Conservation (phyloP, 768 basidiomycete species). For the Suillus variegatus region DNA sequence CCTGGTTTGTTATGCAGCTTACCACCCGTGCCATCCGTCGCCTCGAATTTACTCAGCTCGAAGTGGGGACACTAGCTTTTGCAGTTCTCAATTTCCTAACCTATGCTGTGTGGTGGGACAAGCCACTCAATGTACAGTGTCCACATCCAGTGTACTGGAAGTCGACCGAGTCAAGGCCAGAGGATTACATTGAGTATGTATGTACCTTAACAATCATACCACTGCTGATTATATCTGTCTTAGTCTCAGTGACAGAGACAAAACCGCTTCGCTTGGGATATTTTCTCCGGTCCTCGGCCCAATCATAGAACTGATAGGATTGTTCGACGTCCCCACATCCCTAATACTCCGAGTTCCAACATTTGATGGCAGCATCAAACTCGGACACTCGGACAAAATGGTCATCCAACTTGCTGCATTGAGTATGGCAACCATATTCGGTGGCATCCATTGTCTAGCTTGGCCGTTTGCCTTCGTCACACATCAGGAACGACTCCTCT, state of each 20-base stretch:
- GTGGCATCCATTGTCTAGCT: conserved; percentile 22
- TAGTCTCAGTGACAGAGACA: background rate
- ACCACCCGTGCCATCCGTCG: conserved; percentile 22
- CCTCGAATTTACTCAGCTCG: conserved; percentile 36
- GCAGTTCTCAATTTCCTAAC: conserved; percentile 31
- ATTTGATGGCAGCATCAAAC: background rate
- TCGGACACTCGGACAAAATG: accelerated
- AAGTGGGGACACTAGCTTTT: conserved; percentile 38
- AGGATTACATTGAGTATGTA: background rate
- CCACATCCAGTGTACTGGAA: conserved; percentile 8
- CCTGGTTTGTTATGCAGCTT: conserved; percentile 37
- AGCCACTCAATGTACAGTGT: conserved; percentile 36
- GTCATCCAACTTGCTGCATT: background rate
- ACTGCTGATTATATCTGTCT: background rate
- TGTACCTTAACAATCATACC: background rate
- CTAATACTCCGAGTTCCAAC: background rate
- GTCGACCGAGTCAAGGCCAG: background rate
- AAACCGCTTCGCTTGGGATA: no score
- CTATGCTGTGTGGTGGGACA: conserved; percentile 41
- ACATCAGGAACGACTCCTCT: conserved; percentile 16
- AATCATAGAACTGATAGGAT: no score
- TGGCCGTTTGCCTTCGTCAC: conserved; percentile 14
- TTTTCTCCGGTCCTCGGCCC: no score
- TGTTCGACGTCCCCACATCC: background rate
- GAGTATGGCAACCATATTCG: conserved; percentile 8